phyloP scores from a whole-genome alignment of 495 filamentous ascomycete species.

The Talaromyces trachyspermus region DNA sequence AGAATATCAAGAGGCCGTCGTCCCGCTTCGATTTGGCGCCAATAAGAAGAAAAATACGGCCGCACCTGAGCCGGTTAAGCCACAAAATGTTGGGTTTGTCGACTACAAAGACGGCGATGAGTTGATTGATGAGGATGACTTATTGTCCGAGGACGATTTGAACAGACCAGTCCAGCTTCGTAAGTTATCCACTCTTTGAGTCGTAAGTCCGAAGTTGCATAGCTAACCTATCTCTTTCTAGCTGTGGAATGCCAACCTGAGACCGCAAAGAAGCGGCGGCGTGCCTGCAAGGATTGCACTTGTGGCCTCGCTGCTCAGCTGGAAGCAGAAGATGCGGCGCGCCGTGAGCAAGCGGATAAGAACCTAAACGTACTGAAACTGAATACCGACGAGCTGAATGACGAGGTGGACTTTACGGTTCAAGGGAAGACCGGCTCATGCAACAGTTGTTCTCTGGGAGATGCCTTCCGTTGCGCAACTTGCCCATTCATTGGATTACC shows the following conservation, averaged over 20 bases:
- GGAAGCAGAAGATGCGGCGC: constrained; percentile 71
- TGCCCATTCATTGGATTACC: constrained; percentile 93
- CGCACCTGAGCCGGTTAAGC: constrained; percentile 17
- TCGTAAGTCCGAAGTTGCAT: background rate
- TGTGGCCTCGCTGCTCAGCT: constrained; percentile 78
- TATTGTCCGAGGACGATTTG: constrained; percentile 78
- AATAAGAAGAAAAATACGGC: constrained; percentile 53
- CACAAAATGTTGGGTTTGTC: background rate
- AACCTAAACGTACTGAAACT: constrained; percentile 64
- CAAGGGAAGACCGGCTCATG: constrained; percentile 91
- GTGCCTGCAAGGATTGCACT: constrained; percentile 96
- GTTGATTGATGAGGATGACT: constrained; percentile 80
- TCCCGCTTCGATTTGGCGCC: constrained; percentile 63
- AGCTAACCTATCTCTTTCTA: constrained; percentile 21
- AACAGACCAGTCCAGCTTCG: constrained; percentile 64
- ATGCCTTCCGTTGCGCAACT: constrained; percentile 74
- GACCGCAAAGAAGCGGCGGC: constrained; percentile 77
- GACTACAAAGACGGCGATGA: constrained; percentile 21
- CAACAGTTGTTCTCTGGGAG: constrained; percentile 85
- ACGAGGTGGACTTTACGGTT: constrained; percentile 92
- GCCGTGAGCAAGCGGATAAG: constrained; percentile 54
- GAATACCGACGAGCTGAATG: constrained; percentile 59
- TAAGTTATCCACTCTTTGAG: constrained; percentile 39
- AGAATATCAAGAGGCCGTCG: constrained; percentile 53
- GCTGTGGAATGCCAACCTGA: constrained; percentile 78